phyloP scores from a whole-genome alignment of 2,329 filamentous ascomycete genomes.

The Magnaporthiopsis incrustans region DNA sequence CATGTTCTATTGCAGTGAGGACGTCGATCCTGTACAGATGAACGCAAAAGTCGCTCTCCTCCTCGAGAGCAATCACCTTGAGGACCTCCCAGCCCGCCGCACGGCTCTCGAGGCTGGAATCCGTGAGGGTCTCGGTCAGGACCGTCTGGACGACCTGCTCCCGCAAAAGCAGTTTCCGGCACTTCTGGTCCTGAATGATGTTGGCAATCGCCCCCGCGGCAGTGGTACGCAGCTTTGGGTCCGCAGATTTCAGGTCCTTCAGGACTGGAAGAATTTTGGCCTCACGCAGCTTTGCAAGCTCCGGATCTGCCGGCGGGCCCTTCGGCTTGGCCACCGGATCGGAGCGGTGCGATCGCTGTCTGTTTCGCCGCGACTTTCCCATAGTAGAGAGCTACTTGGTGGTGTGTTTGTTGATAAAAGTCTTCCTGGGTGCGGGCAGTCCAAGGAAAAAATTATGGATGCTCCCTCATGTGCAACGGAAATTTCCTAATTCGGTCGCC shows the following conservation, averaged over 20 bases:
- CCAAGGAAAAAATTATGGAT: no score
- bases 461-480: not conserved
- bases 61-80: slow-evolving; percentile 51
- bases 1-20: slow-evolving; percentile 51
- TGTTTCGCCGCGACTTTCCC: slow-evolving; percentile 52
- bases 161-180: slow-evolving; percentile 56
- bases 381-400: slow-evolving; percentile 27
- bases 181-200: slow-evolving; percentile 52
- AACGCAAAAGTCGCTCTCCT: slow-evolving; percentile 59
- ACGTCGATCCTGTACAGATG: slow-evolving; percentile 56
- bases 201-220: slow-evolving; percentile 54
- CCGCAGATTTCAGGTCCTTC: slow-evolving; percentile 49
- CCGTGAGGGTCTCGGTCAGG: slow-evolving; percentile 56
- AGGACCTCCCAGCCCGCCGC: slow-evolving; percentile 63
- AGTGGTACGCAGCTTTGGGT: slow-evolving; percentile 49
- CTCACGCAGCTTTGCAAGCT: slow-evolving; percentile 55
- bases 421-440: not conserved
- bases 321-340: slow-evolving; percentile 49
- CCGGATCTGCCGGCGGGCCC: slow-evolving; percentile 55
- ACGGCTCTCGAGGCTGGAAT: slow-evolving; percentile 53
- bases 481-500: not conserved
- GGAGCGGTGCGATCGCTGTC: slow-evolving; percentile 39
- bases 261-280: slow-evolving; percentile 56
- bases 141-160: slow-evolving; percentile 59
- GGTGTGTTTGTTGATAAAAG: not conserved